A percentile compares a stretch with the other conserved stretches of the same genome.
phyloP scores from a whole-genome alignment of 139 green algal genomes.

The Nannochloris sp. region DNA sequence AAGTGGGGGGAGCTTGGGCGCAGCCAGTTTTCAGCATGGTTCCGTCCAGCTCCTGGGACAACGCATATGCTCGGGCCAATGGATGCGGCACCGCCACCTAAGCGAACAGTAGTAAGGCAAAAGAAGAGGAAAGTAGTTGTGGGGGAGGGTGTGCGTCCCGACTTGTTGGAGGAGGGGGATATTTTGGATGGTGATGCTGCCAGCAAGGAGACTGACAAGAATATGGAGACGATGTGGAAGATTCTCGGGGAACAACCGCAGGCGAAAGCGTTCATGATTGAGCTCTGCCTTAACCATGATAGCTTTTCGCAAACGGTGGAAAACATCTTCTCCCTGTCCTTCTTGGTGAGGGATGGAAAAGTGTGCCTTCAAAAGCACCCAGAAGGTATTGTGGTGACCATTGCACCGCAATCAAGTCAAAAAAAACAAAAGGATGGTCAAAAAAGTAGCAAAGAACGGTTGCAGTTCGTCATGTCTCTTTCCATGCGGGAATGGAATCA shows the following conservation, averaged over 20 bases:
- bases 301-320: conserved; percentile 78
- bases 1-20: conserved; percentile 37
- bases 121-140: conserved; percentile 9
- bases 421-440: background rate
- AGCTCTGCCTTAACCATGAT: conserved; percentile 59
- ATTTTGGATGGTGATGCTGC: conserved; percentile 18
- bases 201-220: conserved; percentile 59
- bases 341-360: conserved; percentile 56
- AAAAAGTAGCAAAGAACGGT: conserved; percentile 10
- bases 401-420: background rate
- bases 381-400: conserved; percentile 23
- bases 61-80: conserved; percentile 41
- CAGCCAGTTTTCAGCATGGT: conserved; percentile 16
- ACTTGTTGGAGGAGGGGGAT: conserved; percentile 14
- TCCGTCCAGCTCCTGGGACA: conserved; percentile 21
- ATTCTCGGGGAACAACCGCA: conserved; percentile 18
- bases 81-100: conserved; percentile 38
- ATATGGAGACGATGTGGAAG: conserved; percentile 68
- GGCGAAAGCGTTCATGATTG: conserved; percentile 24
- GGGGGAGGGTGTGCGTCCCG: conserved; percentile 22
- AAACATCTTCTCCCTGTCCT: conserved; percentile 78
- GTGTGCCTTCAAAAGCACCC: conserved; percentile 25
- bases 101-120: conserved; percentile 5
- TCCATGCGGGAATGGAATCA: conserved; percentile 44
- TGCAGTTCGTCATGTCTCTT: conserved; percentile 50